Percentiles rank a stretch among this genome's conserved stretches.
Evolutionary conservation across 2,329 filamentous ascomycete species (phyloP).

Genomic region (Phialocephala subalpina): DNA sequence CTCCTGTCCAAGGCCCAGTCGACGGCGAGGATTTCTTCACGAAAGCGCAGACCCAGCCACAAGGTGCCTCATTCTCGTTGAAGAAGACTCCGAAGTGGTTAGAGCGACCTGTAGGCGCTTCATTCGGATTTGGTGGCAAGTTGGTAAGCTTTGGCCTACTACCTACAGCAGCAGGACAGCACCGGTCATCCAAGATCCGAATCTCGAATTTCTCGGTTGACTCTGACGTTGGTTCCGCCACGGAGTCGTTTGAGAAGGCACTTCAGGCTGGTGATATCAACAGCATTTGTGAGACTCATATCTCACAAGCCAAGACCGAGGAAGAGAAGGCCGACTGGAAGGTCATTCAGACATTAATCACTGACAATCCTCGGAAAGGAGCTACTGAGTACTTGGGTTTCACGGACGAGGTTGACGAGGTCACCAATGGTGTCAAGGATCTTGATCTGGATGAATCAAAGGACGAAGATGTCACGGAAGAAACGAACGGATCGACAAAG

Average conservation of each 20-base stretch:
- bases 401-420: constrained; percentile 60
- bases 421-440: constrained; percentile 57
- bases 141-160: constrained; percentile 77
- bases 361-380: constrained; percentile 83
- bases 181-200: constrained; percentile 75
- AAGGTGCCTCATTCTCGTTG: constrained; percentile 88
- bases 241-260: constrained; percentile 85
- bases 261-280: constrained; percentile 80
- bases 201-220: constrained; percentile 93
- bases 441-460: constrained; percentile 45
- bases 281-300: constrained; percentile 81
- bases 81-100: constrained; percentile 90
- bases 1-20: constrained; percentile 70
- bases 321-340: constrained; percentile 97
- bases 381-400: constrained; percentile 94
- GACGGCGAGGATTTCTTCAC: constrained; percentile 98
- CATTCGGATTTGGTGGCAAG: constrained; percentile 96
- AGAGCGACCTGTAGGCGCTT: constrained; percentile 82
- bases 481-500: constrained; percentile 55
- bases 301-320: constrained; percentile 78
- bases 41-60: constrained; percentile 89
- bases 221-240: constrained; percentile 81
- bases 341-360: constrained; percentile 88
- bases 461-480: constrained; percentile 54
- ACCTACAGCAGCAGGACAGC: constrained; percentile 67